Percentiles rank a stretch among this genome's conserved stretches.
phyloP scores from a whole-genome alignment of 352 stramenopile species.

The Phytopythium aichiense region DNA sequence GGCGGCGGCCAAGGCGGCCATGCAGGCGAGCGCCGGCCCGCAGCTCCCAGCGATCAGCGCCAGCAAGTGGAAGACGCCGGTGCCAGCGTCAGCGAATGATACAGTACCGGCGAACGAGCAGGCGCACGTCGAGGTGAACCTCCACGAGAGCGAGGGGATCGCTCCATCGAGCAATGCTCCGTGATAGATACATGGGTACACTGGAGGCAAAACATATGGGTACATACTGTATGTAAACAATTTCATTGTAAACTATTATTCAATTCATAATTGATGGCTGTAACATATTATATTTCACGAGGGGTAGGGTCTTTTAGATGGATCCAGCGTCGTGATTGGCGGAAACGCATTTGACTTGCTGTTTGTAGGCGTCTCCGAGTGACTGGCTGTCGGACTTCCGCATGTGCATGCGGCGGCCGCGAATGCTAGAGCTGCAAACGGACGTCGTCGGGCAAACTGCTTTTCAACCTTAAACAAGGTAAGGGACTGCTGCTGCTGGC shows the following conservation, averaged over 20 bases:
- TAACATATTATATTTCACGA: not conserved
- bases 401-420: not conserved
- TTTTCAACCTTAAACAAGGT: slow-evolving; percentile 91
- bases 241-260: not conserved
- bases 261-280: not conserved
- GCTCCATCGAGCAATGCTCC: slow-evolving; percentile 22
- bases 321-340: slow-evolving; percentile 23
- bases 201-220: no score
- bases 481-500: slow-evolving; percentile 9
- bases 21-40: not conserved
- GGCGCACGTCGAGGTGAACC: slow-evolving; percentile 29
- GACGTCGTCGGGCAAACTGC: slow-evolving; percentile 79
- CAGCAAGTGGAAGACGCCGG: not conserved
- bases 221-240: no score
- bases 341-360: slow-evolving; percentile 17
- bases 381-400: slow-evolving; percentile 80
- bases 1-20: slow-evolving; percentile 9
- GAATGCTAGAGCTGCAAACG: slow-evolving; percentile 23
- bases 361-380: slow-evolving; percentile 62
- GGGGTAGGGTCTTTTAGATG: not conserved
- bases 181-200: no score
- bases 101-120: slow-evolving; percentile 5
- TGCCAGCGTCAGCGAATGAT: not conserved
- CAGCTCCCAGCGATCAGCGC: not conserved
- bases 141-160: slow-evolving; percentile 43